Evolutionary conservation across 805 yeast genomes (phyloP).

Genomic region (Trichomonascus vanleenenianus): DNA sequence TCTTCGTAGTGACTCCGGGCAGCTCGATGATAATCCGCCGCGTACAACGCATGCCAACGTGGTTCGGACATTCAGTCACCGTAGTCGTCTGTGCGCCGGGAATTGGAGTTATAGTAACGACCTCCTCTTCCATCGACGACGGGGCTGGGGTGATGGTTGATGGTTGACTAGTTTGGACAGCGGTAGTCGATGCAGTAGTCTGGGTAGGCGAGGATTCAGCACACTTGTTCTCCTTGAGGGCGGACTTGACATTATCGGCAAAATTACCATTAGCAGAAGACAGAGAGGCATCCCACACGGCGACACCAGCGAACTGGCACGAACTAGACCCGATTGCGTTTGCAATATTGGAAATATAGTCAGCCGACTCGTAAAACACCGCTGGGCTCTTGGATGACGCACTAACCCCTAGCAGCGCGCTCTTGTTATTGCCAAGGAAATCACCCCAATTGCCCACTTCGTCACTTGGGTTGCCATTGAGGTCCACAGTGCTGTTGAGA

Average conservation of each 20-base stretch:
- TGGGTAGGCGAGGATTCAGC: too few species aligned
- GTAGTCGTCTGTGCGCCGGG: too few species aligned
- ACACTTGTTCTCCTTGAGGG: conserved; percentile 24
- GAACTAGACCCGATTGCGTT: conserved; percentile 12
- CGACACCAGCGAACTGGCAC: conserved; percentile 49
- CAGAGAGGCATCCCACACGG: conserved; percentile 74
- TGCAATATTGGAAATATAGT: conserved; percentile 32
- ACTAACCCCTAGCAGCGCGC: conserved; percentile 59
- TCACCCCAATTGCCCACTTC: conserved; percentile 47
- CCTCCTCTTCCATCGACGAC: background rate
- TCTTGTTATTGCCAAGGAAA: conserved; percentile 34
- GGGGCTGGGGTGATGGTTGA: conserved; percentile 16
- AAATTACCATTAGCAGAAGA: conserved; percentile 42
- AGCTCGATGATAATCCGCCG: too few species aligned
- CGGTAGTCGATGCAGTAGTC: too few species aligned
- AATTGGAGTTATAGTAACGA: too few species aligned
- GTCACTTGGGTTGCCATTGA: conserved; percentile 8
- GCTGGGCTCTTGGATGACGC: conserved; percentile 45
- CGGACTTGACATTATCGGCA: conserved; percentile 36
- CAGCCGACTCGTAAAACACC: conserved; percentile 37
- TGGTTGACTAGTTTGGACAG: conserved; percentile 5
- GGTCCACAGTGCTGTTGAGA: conserved; percentile 19
- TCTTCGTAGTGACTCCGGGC: too few species aligned
- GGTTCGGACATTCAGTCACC: too few species aligned
- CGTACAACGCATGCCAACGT: too few species aligned